Base-by-base conservation (phyloP, 352 stramenopile genomes). In the Globisporangium parvum region DNA sequence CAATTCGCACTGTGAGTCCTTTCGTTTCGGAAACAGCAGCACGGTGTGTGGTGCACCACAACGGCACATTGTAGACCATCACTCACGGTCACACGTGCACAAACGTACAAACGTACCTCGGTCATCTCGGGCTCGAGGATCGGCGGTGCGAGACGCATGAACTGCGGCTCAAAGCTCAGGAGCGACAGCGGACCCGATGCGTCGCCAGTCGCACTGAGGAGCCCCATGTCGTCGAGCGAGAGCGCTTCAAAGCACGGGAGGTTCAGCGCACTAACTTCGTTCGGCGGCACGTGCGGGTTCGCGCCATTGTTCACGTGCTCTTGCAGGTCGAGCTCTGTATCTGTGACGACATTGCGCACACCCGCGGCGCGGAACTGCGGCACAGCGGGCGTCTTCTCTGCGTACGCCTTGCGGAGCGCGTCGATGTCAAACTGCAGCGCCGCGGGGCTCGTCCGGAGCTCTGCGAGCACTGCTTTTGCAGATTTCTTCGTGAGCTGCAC, bases 41-140 rank as follows among this genome's bases (percentile, higher is more conserved):
- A 12, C 10, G 0, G 31, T 14, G 31, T 37, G 6, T 20, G 6
- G 15, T 31, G 26, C 3, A 6, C 26, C 26, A 31, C 26, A 31
- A 2, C 26, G 26, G 6, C 26, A 31, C 26, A 31, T 2, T 10
- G 0, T 2, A 3, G 6, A 49, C 5, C 6, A 24, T 12, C 10
- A 53, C 14, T 28, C 23, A 50, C 15, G 11, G n/a, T 4, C 21
- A 49, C 21, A 24, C 9, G 10, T 26, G 10, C 14, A 18, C 10
- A 49, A 17, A 24, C 9, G 10, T 26, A 5, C 14, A 18, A 3
- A 35, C 48, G 24, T 51, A 64, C 53, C 40, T 95, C 88, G 17
- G 85, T 91, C 72, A 86, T 84, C 51, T 94, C 88, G 33, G 84
- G 84, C 58, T 91, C 81, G 57, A 96, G 67, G 49, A 96, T 86